phyloP scores from a whole-genome alignment of 805 yeast species.

The Ogataea pignaliae region DNA sequence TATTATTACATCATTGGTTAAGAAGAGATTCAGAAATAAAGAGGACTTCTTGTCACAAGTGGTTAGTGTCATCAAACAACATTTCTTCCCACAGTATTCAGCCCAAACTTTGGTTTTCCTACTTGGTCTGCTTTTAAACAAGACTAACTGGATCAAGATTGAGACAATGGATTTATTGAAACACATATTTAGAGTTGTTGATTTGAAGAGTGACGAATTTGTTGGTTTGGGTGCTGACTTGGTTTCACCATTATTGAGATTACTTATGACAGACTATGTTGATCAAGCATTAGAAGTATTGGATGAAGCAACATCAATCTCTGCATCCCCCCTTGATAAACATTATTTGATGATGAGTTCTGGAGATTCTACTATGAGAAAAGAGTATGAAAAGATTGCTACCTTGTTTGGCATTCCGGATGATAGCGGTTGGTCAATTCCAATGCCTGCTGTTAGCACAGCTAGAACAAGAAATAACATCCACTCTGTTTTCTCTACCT shows the following conservation, averaged over 20 bases:
- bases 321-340: slow-evolving; percentile 86
- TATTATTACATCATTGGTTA: slow-evolving; percentile 70
- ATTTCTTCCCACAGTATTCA: slow-evolving; percentile 69
- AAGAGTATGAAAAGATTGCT: slow-evolving; percentile 79
- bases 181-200: slow-evolving; percentile 70
- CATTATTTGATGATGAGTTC: slow-evolving; percentile 89
- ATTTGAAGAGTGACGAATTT: slow-evolving; percentile 72
- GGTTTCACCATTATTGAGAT: slow-evolving; percentile 81
- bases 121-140: slow-evolving; percentile 76
- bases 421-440: slow-evolving; percentile 95
- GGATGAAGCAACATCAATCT: slow-evolving; percentile 78
- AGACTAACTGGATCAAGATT: slow-evolving; percentile 68
- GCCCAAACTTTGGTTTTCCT: slow-evolving; percentile 72
- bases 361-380: slow-evolving; percentile 73
- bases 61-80: slow-evolving; percentile 59
- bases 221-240: slow-evolving; percentile 92
- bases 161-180: slow-evolving; percentile 78
- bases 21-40: slow-evolving; percentile 80
- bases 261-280: slow-evolving; percentile 79
- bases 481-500: slow-evolving; percentile 90
- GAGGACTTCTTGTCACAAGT: slow-evolving; percentile 84
- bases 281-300: slow-evolving; percentile 85
- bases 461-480: slow-evolving; percentile 88
- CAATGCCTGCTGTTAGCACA: slow-evolving; percentile 90
- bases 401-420: slow-evolving; percentile 93